Evolutionary conservation across 202 grass and related monocot genomes (phyloP), one percentile per base, ranked within the genome.

Genomic region (Eragrostis tef): DNA sequence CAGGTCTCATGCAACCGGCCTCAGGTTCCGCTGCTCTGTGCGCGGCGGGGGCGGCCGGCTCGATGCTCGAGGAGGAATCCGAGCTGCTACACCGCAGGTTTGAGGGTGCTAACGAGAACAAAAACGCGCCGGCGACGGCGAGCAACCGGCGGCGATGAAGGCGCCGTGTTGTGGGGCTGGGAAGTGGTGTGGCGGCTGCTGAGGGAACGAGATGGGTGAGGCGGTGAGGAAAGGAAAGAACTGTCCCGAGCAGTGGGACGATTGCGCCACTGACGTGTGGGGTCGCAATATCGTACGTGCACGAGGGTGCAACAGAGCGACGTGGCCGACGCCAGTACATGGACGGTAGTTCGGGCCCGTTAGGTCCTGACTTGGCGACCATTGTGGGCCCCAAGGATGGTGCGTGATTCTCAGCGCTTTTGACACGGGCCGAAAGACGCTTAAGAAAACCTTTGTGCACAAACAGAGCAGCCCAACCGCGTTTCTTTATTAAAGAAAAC

Each of bases 1-100:
- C 48, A 70, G 78, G 74, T 74, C 81, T 89, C 92, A 86, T 91
- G 78, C 78, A 87, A 84, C 36, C 59, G 24, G 66, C 73, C 51
- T 50, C 52, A 48, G 70, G 68, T 26, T 48, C 62, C 43, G 66
- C 60, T 53, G 46, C 19, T 26, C 41, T 13, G 46, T 11, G 64
- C 16, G 73, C 65, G 47, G 75, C 5, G 36, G 48, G 34, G 48
- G 60, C 11, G 19, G 47, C 45, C 44, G 43, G 53, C 43, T 34
- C 49, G 61, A 29, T 21, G 60, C 47, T 44, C 45, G 56, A 15
- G 57, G 19, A 17, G 41, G 49, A 67, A 11, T 74, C 67, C 7
- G 13, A 60, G 67, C 45, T 9, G 26, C 70, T 27, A 0, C 0
- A 2, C 1, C 11, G 2, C 21, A 53, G 8, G 31, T 44, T 62